Conservation (phyloP, 140 eudicot species). For the Oenanthe javanica region DNA sequence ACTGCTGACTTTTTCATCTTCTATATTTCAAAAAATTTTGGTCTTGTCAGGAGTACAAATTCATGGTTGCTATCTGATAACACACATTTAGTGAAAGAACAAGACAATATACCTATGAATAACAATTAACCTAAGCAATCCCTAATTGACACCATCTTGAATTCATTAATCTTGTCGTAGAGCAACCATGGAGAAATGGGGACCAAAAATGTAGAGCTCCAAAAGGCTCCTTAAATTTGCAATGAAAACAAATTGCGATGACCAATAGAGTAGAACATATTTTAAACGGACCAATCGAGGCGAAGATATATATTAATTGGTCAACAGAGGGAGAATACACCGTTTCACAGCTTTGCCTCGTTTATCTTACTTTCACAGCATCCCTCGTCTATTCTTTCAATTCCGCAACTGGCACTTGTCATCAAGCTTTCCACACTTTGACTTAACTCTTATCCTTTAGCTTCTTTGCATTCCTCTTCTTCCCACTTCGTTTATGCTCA, state of each 20-base stretch:
- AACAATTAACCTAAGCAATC: background rate
- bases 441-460: background rate
- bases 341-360: background rate
- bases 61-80: background rate
- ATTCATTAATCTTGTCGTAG: background rate
- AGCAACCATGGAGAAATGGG: background rate
- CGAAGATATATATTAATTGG: background rate
- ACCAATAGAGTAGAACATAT: background rate
- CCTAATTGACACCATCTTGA: background rate
- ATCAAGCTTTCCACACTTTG: background rate
- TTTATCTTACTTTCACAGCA: background rate
- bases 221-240: background rate
- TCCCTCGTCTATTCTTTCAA: background rate
- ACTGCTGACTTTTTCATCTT: background rate
- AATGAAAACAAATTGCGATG: background rate
- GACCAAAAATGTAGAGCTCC: background rate
- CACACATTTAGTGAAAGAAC: background rate
- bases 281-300: background rate
- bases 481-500: slow-evolving; percentile 18
- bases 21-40: background rate
- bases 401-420: slow-evolving; percentile 2
- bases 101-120: background rate
- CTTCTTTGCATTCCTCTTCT: slow-evolving; percentile 1
- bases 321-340: background rate
- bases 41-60: background rate